Evolutionary conservation across 371 early-diverging fungal genomes (phyloP), one percentile per base, ranked within the genome.

Genomic region (Funneliformis caledonium): DNA sequence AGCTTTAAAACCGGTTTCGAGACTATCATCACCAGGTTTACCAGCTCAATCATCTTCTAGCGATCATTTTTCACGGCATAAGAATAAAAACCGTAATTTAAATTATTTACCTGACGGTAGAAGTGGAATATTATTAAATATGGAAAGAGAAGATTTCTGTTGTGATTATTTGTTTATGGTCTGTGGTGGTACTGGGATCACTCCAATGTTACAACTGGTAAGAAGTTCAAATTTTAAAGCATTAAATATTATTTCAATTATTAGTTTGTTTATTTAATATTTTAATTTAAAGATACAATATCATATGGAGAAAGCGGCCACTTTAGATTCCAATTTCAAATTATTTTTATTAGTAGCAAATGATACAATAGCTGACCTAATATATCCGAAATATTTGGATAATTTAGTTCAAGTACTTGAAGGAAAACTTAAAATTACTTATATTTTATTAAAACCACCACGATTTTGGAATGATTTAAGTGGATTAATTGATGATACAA

Each of bases 181-280:
- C 65, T 88, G 90, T 43, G 93, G 93, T 22, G 91, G 90, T 50
- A 86, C 90, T 16, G 92, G 93, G 1, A 87, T 93, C 81, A 93
- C 93, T 4, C 93, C 93, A 33, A 93, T 93, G 93, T 82, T 88
- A 68, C 93, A 93, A 70, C n/a, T 70, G 33, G 73, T 73, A 73
- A 73, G 52, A 16, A 19, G 19, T 19, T 19, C 6, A 47, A 47
- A 47, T 0, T 10, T 47, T 26, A 26, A 37, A 14, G 10, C 37
- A 67, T 67, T 10, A 10, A 67, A 67, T 12, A 33, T 33, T 67
- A 10, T 67, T 67, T 56, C 19, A 14, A 14, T 56, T 56, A 14
- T 56, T 56, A 67, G 37, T 42, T 67, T 65, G 12, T 10, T 6
- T 47, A 19, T 43, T n/a, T 70, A 1, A n/a, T 45, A 19, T 37